These are phyloP conservation scores for Sclerotinia subarctica DNA, from an alignment of 2,329 filamentous ascomycete genomes.

Conservation along the genomic window DNA sequence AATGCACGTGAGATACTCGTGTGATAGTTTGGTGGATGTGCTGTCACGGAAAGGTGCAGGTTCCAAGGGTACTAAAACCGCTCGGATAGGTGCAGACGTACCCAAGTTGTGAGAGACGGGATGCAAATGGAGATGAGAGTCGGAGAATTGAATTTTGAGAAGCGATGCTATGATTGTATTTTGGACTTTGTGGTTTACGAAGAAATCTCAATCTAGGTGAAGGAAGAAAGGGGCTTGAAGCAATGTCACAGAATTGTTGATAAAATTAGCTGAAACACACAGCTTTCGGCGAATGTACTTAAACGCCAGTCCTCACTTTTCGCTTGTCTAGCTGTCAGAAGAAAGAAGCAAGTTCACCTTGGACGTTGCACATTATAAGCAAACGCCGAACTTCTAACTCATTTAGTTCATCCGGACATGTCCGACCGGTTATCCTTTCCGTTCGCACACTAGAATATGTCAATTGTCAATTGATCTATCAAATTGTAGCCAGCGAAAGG, in stretches of 20 bases:
- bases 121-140: conserved; percentile 6
- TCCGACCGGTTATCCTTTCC: conserved; percentile 11
- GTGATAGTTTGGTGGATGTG: conserved; percentile 12
- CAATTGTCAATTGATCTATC: conserved; percentile 13
- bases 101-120: conserved; percentile 6
- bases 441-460: neutral
- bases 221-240: neutral
- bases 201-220: neutral
- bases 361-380: conserved; percentile 3
- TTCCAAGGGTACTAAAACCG: conserved; percentile 19
- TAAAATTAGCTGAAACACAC: conserved; percentile 11
- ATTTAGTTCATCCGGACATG: conserved; percentile 2
- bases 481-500: neutral
- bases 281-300: neutral
- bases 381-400: conserved; percentile 14
- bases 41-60: conserved; percentile 18
- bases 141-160: conserved; percentile 14
- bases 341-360: neutral
- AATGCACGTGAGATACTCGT: conserved; percentile 17
- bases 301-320: neutral
- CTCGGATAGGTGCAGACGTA: conserved; percentile 3
- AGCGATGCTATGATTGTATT: conserved; percentile 10
- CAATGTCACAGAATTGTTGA: neutral
- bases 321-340: neutral
- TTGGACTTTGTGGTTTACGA: neutral